Base-by-base conservation (phyloP, 176 grass and related monocot species). In the Otatea glauca region DNA sequence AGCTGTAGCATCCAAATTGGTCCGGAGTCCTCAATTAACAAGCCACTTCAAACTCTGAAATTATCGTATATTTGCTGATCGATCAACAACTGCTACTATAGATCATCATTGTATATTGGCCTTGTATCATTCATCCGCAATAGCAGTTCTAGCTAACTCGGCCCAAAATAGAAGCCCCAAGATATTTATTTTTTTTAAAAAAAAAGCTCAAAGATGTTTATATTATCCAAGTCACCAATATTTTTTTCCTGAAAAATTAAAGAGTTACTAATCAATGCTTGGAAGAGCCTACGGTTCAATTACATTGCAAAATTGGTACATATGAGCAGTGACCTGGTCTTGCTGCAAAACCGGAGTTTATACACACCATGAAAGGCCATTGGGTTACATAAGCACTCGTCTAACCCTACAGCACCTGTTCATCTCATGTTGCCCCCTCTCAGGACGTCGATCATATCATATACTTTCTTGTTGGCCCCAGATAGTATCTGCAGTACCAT, bases 371-470 rank as follows among this genome's bases (percentile, higher is more conserved):
- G 17, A 20, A 53, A 53, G 15, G 13, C 54, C 18, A 21, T 18
- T n/a, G 13, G 6, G 12, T 12, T 17, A 70, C 39, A 61, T 38
- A 62, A 78, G 2, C 20, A 60, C 8, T 42, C 43, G 6, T 72
- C 44, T 73, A 49, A 53, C 68, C 38, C 43, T 68, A 65, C 5
- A 76, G 2, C 23, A 35, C 0, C 14, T 34, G 50, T 11, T 92
- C 90, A 97, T 83, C 92, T 83, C 92, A 97, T 94, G 82, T 81
- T 93, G 50, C 92, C 92, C 71, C 94, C 92, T 72, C 79, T 85
- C 80, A 94, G 75, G 47, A 94, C 92, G 82, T 97, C 95, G 45
- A 97, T 97, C 95, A 94, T 94, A 77, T 97, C 85, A 6, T 97
- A 94, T 68, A 97, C 78, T 80, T 91, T 97, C 86, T 94, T 91